Percentiles rank a stretch among this genome's conserved stretches.
phyloP scores from a whole-genome alignment of 306 rosid species.

The Quercus engelmannii region DNA sequence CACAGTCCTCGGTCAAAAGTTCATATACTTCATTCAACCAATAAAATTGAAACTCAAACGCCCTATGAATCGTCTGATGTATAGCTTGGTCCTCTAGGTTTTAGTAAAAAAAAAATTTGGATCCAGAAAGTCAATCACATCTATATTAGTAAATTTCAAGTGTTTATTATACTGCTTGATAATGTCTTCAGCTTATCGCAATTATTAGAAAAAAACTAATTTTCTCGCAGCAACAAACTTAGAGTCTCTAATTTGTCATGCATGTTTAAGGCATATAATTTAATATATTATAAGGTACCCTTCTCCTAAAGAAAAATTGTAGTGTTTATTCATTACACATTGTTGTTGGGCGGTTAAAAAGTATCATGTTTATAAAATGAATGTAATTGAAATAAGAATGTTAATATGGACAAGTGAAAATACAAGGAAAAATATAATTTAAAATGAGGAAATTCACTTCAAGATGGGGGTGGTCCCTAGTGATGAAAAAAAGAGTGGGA shows the following conservation, averaged over 20 bases:
- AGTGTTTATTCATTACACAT: not conserved
- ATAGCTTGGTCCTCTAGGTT: not conserved
- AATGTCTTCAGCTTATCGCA: not conserved
- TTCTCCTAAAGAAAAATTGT: not conserved
- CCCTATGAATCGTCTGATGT: not conserved
- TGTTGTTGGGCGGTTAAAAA: no score
- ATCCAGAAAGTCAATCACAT: not conserved
- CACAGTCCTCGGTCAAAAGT: not conserved
- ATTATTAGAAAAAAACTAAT: not conserved
- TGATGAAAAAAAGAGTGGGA: no score
- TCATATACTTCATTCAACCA: not conserved
- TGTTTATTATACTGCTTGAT: not conserved
- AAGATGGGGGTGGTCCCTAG: no score
- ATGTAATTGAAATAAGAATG: no score
- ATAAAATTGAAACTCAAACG: not conserved
- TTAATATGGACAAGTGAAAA: no score
- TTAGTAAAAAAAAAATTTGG: not conserved
- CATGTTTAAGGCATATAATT: not conserved
- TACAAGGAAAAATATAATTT: no score
- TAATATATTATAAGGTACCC: not conserved
- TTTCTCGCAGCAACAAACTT: not conserved
- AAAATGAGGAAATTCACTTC: no score
- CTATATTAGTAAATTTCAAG: not conserved
- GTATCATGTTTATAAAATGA: no score
- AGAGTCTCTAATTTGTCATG: not conserved